Base-by-base conservation (phyloP, 202 grass and related monocot species). In the Alloteropsis angusta region DNA sequence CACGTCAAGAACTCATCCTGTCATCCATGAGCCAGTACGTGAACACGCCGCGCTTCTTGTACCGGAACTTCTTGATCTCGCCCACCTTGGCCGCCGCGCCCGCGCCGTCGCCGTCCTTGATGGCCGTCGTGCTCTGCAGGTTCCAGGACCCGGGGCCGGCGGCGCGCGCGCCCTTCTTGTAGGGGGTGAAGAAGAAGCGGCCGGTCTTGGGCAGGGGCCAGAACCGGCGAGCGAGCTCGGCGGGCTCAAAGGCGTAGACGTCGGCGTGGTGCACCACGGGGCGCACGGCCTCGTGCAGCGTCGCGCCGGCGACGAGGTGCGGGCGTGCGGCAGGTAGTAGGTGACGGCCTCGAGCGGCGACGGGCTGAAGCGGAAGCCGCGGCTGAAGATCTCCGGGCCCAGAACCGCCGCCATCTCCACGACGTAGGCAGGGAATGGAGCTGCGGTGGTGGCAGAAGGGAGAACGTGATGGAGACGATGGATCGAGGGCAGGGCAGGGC, bases 1-100 rank as follows among this genome's bases (percentile, higher is more conserved):
- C 73, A 71, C 19, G 66, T n/a, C n/a, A n/a, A 69, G 63, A 12
- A 52, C 65, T 84, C 82, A 19, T 77, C 74, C 82, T n/a, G n/a
- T n/a, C n/a, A 78, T 71, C 74, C 82, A 78, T 71, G 64, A 62
- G 32, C 82, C 82, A 77, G 22, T 75, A 62, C 16, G 72, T 30
- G 36, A 3, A 30, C 38, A 0, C 23, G 22, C 37, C 22, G 4
- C 39, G 15, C 54, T 45, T 60, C 72, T 46, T 45, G 72, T 44
- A 75, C 0, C 72, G 53, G 14, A 75, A 21, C 52, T 26, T 59
- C 37, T 1, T 23, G 0, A n/a, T 2, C 21, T 54, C 23, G 16
- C 44, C 59, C 59, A 74, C 38, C 48, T 35, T 74, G 22, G 4
- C 23, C 17, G n/a, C n/a, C n/a, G n/a, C n/a, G n/a, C n/a, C n/a